Conservation (phyloP, 208 protist species). For the Vickermania spadyakhi region DNA sequence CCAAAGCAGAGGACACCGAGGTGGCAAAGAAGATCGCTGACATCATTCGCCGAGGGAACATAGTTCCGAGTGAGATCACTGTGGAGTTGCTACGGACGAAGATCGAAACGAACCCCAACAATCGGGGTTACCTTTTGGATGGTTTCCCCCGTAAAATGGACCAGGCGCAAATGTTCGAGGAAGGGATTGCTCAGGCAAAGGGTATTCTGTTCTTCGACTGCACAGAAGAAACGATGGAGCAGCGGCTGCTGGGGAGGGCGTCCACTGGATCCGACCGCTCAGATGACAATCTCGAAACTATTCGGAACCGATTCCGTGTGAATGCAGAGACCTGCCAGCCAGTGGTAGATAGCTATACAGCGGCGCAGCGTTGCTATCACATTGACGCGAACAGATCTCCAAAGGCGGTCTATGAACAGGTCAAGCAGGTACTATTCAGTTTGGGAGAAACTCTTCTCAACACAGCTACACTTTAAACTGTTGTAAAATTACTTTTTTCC, state of each 20-base stretch:
- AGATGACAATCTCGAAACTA: slow-evolving; percentile 73
- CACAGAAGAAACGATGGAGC: slow-evolving; percentile 61
- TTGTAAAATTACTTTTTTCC: background rate
- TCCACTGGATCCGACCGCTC: slow-evolving; percentile 23
- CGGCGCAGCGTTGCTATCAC: slow-evolving; percentile 39
- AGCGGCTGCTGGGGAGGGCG: slow-evolving; percentile 44
- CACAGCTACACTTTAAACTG: no score
- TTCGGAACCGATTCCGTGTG: slow-evolving; percentile 63
- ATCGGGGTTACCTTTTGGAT: slow-evolving; percentile 79
- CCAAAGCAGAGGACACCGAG: slow-evolving; percentile 36
- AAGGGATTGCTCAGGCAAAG: slow-evolving; percentile 39
- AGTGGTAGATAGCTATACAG: slow-evolving; percentile 72
- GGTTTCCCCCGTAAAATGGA: slow-evolving; percentile 84
- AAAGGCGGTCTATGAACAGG: slow-evolving; percentile 59
- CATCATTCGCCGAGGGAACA: slow-evolving; percentile 53
- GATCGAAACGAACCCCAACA: slow-evolving; percentile 49
- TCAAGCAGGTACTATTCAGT: slow-evolving; percentile 32
- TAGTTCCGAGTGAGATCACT: slow-evolving; percentile 85
- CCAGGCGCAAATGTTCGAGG: slow-evolving; percentile 84
- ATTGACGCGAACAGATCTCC: slow-evolving; percentile 54
- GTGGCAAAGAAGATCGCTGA: slow-evolving; percentile 67
- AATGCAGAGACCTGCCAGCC: slow-evolving; percentile 79
- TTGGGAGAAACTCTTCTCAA: slow-evolving; percentile 20
- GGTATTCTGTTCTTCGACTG: slow-evolving; percentile 81
- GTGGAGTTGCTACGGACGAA: slow-evolving; percentile 60